phyloP scores from a whole-genome alignment of 2,329 filamentous ascomycete genomes.

The Esteya vermicola region DNA sequence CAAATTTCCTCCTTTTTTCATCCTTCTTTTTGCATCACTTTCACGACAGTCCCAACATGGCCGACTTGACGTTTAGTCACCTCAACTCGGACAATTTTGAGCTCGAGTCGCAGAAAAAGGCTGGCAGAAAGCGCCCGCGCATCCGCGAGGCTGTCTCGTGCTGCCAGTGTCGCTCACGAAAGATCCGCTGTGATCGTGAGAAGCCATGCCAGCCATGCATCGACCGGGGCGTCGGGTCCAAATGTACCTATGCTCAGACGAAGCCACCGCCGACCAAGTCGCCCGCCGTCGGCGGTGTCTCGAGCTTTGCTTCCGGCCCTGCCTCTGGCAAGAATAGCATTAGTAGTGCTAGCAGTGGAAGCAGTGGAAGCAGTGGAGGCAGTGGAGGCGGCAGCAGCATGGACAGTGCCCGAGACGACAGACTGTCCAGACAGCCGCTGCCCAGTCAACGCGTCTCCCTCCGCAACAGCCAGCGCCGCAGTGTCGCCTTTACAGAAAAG shows the following conservation, averaged over 20 bases:
- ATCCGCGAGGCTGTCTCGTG: slow-evolving; percentile 6
- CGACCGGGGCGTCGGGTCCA: neutral
- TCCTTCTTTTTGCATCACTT: neutral
- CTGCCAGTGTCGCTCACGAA: slow-evolving; percentile 4
- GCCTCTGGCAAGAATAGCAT: too few species aligned
- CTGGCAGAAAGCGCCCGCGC: slow-evolving; percentile 5
- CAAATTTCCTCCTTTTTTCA: too few species aligned
- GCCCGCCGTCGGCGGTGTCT: neutral
- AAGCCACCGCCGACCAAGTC: neutral
- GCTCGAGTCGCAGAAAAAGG: slow-evolving; percentile 5
- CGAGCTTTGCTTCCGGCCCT: too few species aligned
- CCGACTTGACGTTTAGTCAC: slow-evolving; percentile 6
- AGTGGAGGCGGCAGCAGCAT: too few species aligned
- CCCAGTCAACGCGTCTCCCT: too few species aligned
- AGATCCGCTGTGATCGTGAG: slow-evolving; percentile 6
- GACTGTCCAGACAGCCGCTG: too few species aligned
- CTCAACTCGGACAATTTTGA: slow-evolving; percentile 7
- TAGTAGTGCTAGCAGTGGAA: too few species aligned
- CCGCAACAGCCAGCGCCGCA: too few species aligned
- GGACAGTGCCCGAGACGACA: too few species aligned
- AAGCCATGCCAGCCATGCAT: slow-evolving; percentile 4
- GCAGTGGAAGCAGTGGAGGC: too few species aligned
- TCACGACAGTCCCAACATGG: too few species aligned
- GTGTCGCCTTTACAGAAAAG: too few species aligned
- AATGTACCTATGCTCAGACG: slow-evolving; percentile 4